Percentiles rank a stretch among this genome's conserved stretches.
phyloP scores from a whole-genome alignment of 108 stramenopile genomes.

The Stephanodiscus minutulus region DNA sequence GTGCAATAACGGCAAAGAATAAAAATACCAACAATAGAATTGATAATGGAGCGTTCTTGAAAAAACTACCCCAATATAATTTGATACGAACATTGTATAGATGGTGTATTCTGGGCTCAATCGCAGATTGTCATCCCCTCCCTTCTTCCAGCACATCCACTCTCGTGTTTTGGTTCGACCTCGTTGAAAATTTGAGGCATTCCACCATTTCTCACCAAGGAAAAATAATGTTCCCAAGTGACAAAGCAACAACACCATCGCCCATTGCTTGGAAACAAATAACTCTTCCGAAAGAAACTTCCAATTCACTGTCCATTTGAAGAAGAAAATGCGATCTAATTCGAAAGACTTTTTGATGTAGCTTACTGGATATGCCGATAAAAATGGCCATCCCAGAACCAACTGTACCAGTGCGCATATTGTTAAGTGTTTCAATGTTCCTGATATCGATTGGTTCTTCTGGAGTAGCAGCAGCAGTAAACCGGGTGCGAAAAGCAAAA shows the following conservation, averaged over 20 bases:
- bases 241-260: constrained; percentile 64
- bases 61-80: constrained; percentile 94
- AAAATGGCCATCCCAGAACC: constrained; percentile 91
- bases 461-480: constrained; percentile 85
- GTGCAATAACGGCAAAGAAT: constrained; percentile 79
- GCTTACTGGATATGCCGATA: constrained; percentile 80
- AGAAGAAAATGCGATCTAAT: constrained; percentile 94
- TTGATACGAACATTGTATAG: constrained; percentile 85
- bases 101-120: constrained; percentile 68
- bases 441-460: constrained; percentile 51
- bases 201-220: constrained; percentile 66
- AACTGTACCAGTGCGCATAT: constrained; percentile 85
- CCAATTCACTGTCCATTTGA: constrained; percentile 98
- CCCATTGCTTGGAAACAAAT: constrained; percentile 74
- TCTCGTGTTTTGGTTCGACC: constrained; percentile 22
- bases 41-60: constrained; percentile 97
- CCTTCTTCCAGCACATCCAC: constrained; percentile 36
- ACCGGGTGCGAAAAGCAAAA: constrained; percentile 95
- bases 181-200: constrained; percentile 36
- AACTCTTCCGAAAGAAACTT: constrained; percentile 91
- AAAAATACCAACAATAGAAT: constrained; percentile 97
- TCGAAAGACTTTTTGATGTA: constrained; percentile 96
- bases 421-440: constrained; percentile 43
- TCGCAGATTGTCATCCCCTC: neutral
- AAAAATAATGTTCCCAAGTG: constrained; percentile 60